Evolutionary conservation across 176 grass and related monocot species (phyloP).

Genomic region (Phragmites australis): DNA sequence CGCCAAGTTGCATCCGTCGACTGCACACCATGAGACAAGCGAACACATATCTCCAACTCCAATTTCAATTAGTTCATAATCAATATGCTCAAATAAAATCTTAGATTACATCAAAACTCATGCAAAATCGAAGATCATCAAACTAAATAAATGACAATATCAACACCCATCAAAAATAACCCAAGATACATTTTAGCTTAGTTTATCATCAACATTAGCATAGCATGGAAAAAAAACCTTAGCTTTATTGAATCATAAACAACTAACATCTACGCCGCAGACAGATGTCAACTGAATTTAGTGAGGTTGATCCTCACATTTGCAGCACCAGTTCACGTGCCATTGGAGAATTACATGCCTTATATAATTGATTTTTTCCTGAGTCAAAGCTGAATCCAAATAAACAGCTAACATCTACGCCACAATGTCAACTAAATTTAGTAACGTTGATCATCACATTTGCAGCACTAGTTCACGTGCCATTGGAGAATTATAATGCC

Average conservation of each 20-base stretch:
- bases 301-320: background rate
- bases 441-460: background rate
- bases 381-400: background rate
- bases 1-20: too few relatives aligned
- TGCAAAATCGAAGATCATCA: too few relatives aligned
- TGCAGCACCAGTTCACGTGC: background rate
- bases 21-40: too few relatives aligned
- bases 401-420: background rate
- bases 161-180: too few relatives aligned
- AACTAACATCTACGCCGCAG: background rate
- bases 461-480: background rate
- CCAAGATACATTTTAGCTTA: too few relatives aligned
- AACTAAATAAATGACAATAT: too few relatives aligned
- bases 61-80: too few relatives aligned
- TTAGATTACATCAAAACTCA: too few relatives aligned
- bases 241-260: background rate
- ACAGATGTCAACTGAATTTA: background rate
- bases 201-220: too few relatives aligned
- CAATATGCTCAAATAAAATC: too few relatives aligned
- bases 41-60: too few relatives aligned
- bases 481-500: background rate
- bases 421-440: background rate
- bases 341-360: background rate
- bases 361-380: background rate
- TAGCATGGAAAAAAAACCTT: background rate